phyloP scores from a whole-genome alignment of 129 eudicot genomes.

The Centrapalus pauciflorus region DNA sequence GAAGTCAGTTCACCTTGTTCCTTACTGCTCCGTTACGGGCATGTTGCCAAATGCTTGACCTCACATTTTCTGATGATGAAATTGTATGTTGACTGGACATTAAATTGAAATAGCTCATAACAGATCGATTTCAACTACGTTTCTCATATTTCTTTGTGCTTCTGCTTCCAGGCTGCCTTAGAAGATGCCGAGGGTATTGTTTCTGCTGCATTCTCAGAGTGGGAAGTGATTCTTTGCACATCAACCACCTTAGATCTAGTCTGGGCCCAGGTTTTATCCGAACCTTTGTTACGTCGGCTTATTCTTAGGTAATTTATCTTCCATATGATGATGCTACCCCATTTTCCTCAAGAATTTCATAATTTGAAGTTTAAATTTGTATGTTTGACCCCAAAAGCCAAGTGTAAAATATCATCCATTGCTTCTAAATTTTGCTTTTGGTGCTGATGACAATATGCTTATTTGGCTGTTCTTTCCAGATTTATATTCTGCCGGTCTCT shows the following conservation, averaged over 20 bases:
- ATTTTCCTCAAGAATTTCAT: too few species aligned
- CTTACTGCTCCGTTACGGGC: conserved; percentile 88
- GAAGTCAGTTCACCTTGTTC: conserved; percentile 90
- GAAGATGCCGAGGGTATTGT: conserved; percentile 68
- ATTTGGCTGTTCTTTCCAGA: conserved; percentile 43
- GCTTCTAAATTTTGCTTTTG: too few species aligned
- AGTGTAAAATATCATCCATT: background rate
- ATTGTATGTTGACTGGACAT: conserved; percentile 27
- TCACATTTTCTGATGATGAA: conserved; percentile 42
- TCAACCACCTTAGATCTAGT: conserved; percentile 58
- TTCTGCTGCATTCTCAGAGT: conserved; percentile 69
- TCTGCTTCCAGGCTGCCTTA: conserved; percentile 48
- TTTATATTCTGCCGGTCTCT: conserved; percentile 84
- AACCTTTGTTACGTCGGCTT: conserved; percentile 81
- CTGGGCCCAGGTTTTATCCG: conserved; percentile 92
- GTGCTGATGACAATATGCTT: conserved; percentile 7
- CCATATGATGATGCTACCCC: background rate
- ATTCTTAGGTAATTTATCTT: conserved; percentile 59
- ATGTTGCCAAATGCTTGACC: conserved; percentile 80
- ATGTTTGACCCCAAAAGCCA: background rate
- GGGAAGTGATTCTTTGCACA: conserved; percentile 88
- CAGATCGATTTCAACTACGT: background rate
- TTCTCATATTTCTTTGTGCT: conserved; percentile 8
- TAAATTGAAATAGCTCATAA: background rate
- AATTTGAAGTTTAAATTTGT: background rate